Base-by-base conservation (phyloP, 148 eudicot genomes). In the Arbutus unedo region DNA sequence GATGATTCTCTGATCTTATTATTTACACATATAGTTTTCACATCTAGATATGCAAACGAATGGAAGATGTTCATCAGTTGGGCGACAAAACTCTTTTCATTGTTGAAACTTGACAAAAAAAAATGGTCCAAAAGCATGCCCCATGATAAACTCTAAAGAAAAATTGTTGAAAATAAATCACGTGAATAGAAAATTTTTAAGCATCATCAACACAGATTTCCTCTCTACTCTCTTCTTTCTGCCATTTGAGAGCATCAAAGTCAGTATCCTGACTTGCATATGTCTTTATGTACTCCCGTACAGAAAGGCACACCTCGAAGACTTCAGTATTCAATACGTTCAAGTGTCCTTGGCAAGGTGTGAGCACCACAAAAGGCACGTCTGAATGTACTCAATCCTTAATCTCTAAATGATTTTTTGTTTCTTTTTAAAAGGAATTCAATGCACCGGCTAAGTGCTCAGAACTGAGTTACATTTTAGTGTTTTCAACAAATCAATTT, bases 141-240 rank as follows among this genome's bases (percentile, higher is more conserved):
- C n/a, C n/a, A n/a, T n/a, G n/a, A n/a, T n/a, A n/a, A n/a, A n/a
- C n/a, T n/a, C n/a, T n/a, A n/a, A n/a, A n/a, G n/a, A n/a, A n/a
- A n/a, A n/a, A n/a, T n/a, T n/a, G n/a, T n/a, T n/a, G n/a, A n/a
- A n/a, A n/a, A n/a, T n/a, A n/a, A n/a, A n/a, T n/a, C n/a, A n/a
- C n/a, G n/a, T n/a, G n/a, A n/a, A n/a, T n/a, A n/a, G n/a, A n/a
- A n/a, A n/a, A n/a, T n/a, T n/a, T n/a, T 79, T 84, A 25, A 83
- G 70, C 59, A 84, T 78, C 81, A 86, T 85, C 49, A 6, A 67
- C 66, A 48, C 15, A 23, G 77, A 71, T 77, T 23, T 47, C 82
- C 74, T 38, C 70, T 19, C 47, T 38, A 68, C 45, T 81, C 64
- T 72, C 74, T 82, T 21, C 8, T 25, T 59, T 59, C 84, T 74